Evolutionary conservation across 768 basidiomycete genomes (phyloP).

Genomic region (Ramaria sp.): DNA sequence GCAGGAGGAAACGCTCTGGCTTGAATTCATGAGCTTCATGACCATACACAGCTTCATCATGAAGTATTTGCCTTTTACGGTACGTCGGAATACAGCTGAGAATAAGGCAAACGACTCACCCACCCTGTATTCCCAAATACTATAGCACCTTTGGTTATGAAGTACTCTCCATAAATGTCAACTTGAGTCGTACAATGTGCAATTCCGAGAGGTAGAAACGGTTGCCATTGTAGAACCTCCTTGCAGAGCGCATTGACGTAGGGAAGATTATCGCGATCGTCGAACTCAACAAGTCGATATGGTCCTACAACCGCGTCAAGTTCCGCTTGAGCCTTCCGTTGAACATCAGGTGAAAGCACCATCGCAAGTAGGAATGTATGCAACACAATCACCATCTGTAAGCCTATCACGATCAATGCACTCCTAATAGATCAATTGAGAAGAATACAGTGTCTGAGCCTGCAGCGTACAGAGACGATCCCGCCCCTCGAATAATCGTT

Average conservation of each 20-base stretch:
- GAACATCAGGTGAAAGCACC: conserved; percentile 3
- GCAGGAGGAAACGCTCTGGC: conserved; percentile 8
- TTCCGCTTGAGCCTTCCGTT: conserved; percentile 1
- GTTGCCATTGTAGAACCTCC: not conserved
- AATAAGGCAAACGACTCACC: conserved; percentile 5
- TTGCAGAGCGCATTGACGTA: conserved; percentile 1
- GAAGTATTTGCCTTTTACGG: not conserved
- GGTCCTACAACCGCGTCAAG: not conserved
- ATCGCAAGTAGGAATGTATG: not conserved
- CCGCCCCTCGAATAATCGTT: conserved; percentile 26
- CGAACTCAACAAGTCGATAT: not conserved
- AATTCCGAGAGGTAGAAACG: conserved; percentile 7
- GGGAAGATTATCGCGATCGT: not conserved
- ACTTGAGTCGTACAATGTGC: conserved; percentile 22
- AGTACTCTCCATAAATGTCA: conserved; percentile 21
- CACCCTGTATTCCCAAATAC: conserved; percentile 19
- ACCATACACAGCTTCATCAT: conserved; percentile 16
- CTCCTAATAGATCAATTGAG: not conserved
- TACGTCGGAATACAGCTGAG: conserved; percentile 5
- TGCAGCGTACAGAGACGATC: conserved; percentile 30
- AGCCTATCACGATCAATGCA: not conserved
- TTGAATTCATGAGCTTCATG: not conserved
- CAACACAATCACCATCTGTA: not conserved
- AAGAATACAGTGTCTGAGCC: conserved; percentile 31
- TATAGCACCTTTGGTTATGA: conserved; percentile 20